Percentiles rank a stretch among this genome's conserved stretches.
Evolutionary conservation across 345 rosid genomes (phyloP).

Genomic region (Sapria himalayana): DNA sequence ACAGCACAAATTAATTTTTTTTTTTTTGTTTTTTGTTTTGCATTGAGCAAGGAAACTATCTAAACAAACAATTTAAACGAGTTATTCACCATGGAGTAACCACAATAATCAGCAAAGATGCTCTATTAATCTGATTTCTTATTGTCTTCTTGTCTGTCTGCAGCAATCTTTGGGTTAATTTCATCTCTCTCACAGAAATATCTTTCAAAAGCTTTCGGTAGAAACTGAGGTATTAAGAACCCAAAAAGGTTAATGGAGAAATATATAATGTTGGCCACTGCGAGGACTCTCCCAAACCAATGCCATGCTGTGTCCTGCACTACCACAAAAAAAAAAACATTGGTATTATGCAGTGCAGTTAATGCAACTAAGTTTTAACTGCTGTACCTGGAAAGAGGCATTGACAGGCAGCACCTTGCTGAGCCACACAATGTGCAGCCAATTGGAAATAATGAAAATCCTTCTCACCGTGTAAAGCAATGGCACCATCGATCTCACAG

Average conservation of each 20-base stretch:
- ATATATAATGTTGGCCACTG: slow-evolving; percentile 37
- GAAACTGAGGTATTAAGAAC: slow-evolving; percentile 60
- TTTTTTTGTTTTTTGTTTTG: too few relatives aligned
- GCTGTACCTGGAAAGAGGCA: slow-evolving; percentile 36
- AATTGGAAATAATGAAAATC: slow-evolving; percentile 43
- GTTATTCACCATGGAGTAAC: too few relatives aligned
- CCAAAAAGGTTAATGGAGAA: slow-evolving; percentile 51
- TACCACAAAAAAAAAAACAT: background rate
- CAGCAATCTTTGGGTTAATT: slow-evolving; percentile 23
- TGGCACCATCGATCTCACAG: slow-evolving; percentile 72
- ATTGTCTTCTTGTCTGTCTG: slow-evolving; percentile 25
- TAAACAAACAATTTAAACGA: too few relatives aligned
- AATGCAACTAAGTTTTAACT: too few relatives aligned
- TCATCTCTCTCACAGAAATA: slow-evolving; percentile 46
- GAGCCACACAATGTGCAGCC: slow-evolving; percentile 60
- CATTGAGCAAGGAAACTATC: too few relatives aligned
- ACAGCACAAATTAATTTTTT: too few relatives aligned
- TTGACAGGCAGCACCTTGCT: slow-evolving; percentile 31
- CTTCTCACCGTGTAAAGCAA: slow-evolving; percentile 59
- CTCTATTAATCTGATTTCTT: slow-evolving; percentile 41
- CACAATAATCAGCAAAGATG: too few relatives aligned
- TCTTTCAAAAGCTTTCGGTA: slow-evolving; percentile 64
- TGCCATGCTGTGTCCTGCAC: slow-evolving; percentile 36
- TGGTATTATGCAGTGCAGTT: too few relatives aligned
- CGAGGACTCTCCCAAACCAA: slow-evolving; percentile 64